phyloP scores from a whole-genome alignment of 192 early-diverging fungal species.

The Podila verticillata region DNA sequence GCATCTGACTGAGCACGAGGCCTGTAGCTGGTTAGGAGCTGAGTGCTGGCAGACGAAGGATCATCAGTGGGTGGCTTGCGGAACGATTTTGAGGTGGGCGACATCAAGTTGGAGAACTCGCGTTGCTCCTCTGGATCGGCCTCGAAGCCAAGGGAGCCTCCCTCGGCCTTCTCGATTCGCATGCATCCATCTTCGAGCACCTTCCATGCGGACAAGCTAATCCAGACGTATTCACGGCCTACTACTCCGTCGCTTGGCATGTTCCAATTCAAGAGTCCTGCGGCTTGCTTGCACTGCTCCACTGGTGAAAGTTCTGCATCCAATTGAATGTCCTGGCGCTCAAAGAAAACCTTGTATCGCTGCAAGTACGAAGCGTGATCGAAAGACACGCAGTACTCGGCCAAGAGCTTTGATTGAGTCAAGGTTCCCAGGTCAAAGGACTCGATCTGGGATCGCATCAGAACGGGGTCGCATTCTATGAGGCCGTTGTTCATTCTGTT shows the following conservation, averaged over 20 bases:
- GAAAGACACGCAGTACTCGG: constrained; percentile 71
- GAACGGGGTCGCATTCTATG: constrained; percentile 41
- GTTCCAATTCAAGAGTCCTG: constrained; percentile 50
- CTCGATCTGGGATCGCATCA: constrained; percentile 42
- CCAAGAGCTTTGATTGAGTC: constrained; percentile 24
- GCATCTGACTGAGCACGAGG: constrained; percentile 27
- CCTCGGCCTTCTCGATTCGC: constrained; percentile 67
- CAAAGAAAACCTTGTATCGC: constrained; percentile 73
- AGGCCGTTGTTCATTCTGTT: constrained; percentile 51
- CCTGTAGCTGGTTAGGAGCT: constrained; percentile 21
- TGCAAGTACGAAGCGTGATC: constrained; percentile 77
- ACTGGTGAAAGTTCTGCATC: background rate
- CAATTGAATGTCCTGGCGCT: constrained; percentile 14
- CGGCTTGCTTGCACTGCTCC: constrained; percentile 23
- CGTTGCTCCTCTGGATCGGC: constrained; percentile 47
- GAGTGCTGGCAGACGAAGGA: constrained; percentile 19
- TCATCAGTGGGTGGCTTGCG: background rate
- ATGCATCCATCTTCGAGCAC: constrained; percentile 70
- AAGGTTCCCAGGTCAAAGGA: constrained; percentile 17
- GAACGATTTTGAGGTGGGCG: background rate
- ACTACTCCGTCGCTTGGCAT: constrained; percentile 54
- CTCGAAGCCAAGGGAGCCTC: constrained; percentile 44
- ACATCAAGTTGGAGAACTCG: constrained; percentile 19
- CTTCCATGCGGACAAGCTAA: constrained; percentile 69
- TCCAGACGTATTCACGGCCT: constrained; percentile 69